Evolutionary conservation across 441 rosid species (phyloP), one percentile per base, ranked within the genome.

Genomic region (Viola pubescens): DNA sequence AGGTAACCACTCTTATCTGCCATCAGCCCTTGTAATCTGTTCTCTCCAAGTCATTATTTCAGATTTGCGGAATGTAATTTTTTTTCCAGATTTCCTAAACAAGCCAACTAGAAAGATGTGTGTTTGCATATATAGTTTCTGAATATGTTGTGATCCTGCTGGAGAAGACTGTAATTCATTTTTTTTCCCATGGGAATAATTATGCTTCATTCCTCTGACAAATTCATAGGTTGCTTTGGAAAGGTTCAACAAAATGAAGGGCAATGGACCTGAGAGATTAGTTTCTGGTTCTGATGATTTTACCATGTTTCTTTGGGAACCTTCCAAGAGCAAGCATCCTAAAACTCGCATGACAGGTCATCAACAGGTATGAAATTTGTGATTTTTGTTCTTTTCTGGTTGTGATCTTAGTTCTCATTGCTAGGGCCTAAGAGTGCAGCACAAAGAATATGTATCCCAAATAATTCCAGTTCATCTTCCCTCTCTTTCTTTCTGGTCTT

Each of bases 301-400:
- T 68, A 90, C 98, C 7, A 86, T 94, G 98, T 89, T 94, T 65
- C 91, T 94, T 13, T 94, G 97, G 97, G 97, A 94, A 63, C 99
- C 99, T 62, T 76, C 92, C 60, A 80, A 81, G 62, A 82, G 87
- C 78, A 94, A 94, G 65, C 95, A 90, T 61, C 82, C 91, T 37
- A 94, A 83, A 79, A 78, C 84, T 54, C 96, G 95, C 8, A 80
- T 94, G 84, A 94, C 94, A 5, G 98, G 98, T 60, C 96, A 94
- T 77, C 95, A 89, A 71, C 96, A 89, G 87, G 98, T 89, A 65
- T 48, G 38, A 37, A 39, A 11, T 49, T 19, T 48, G 19, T 26
- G 40, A 48, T 16, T 48, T 41, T 41, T 51, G 50, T 61, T 43
- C 56, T 57, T 10, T 67, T 47, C 58, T 52, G n/a, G 13, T 62